Evolutionary conservation across 1,284 basidiomycete species (phyloP).

Genomic region (Gastroboletus turbinatus): DNA sequence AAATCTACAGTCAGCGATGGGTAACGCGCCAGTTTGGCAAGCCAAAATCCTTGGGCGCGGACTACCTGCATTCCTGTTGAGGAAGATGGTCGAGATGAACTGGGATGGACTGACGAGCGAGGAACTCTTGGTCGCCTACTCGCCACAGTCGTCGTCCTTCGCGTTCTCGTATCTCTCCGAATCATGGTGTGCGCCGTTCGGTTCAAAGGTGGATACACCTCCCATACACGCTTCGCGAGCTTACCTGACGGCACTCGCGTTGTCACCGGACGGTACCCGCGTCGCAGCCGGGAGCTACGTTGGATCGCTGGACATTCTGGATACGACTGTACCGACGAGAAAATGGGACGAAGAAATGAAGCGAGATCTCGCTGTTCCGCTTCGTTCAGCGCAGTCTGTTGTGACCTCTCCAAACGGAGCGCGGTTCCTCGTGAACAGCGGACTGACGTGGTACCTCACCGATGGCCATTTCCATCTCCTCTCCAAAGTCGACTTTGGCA

Average conservation of each 20-base stretch:
- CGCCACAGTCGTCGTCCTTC: constrained; percentile 3
- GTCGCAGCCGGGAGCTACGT: constrained; percentile 4
- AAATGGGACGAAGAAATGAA: constrained; percentile 12
- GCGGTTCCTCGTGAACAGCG: constrained; percentile 8
- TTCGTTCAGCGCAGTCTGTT: neutral
- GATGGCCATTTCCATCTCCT: constrained; percentile 1
- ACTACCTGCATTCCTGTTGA: too few species aligned
- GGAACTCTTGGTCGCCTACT: neutral
- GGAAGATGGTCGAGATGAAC: too few species aligned
- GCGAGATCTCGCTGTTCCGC: neutral
- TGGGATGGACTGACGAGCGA: too few species aligned
- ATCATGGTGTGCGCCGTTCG: constrained; percentile 10
- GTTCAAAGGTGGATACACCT: constrained; percentile 1
- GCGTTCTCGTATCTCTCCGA: constrained; percentile 6
- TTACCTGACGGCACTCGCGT: constrained; percentile 2
- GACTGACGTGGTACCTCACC: constrained; percentile 10
- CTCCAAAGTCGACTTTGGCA: constrained; percentile 15
- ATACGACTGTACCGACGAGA: constrained; percentile 5
- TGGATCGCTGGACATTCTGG: constrained; percentile 13
- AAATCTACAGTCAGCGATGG: too few species aligned
- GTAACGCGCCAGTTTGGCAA: too few species aligned
- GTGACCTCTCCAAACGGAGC: constrained; percentile 12
- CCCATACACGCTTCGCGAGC: neutral
- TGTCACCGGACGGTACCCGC: constrained; percentile 14
- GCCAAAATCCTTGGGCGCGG: too few species aligned